Base-by-base conservation (phyloP, 495 filamentous ascomycete genomes). In the Lophium mytilinum region DNA sequence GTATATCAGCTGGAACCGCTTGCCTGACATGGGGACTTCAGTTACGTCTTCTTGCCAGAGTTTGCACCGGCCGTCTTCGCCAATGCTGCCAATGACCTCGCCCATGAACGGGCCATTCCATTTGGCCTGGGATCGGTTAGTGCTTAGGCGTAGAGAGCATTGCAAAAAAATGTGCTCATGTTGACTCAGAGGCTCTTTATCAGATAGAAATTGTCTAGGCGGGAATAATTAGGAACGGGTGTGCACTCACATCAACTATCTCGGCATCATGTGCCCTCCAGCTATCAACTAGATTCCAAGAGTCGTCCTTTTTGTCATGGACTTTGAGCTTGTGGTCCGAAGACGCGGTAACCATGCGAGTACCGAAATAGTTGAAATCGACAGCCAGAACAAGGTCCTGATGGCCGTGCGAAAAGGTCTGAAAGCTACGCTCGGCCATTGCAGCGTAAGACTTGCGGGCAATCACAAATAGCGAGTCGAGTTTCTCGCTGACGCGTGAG, bases 241-340 rank as follows among this genome's bases (percentile, higher is more conserved):
- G 33, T 9, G 9, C 46, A 68, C 77, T 72, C 77, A 90, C 90
- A 78, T 95, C 88, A 60, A 87, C 77, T 56, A 99, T 87, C 73
- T 96, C 93, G 24, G 88, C 88, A 62, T 88, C 85, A 68, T 99
- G 93, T 12, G 89, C 94, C 53, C 82, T 82, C 89, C 93, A 96
- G 49, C 83, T 88, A 66, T 96, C 93, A 62, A 82, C 84, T 41
- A 90, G 71, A 39, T 81, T 79, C 89, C 89, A 96, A 47, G 60
- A 47, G 15, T 83, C 74, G 60, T 83, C 82, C 58, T 90, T 80
- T 41, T 78, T 71, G 68, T 95, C 89, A 80, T 90, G 97, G 34
- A 97, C 87, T 68, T 90, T 89, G 62, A 99, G 85, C 67, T 86
- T 87, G 66, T 96, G 94, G 71, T 99, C 93, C 2, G 90, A 86